Evolutionary conservation across 345 rosid genomes (phyloP).

Genomic region (Populus alba): DNA sequence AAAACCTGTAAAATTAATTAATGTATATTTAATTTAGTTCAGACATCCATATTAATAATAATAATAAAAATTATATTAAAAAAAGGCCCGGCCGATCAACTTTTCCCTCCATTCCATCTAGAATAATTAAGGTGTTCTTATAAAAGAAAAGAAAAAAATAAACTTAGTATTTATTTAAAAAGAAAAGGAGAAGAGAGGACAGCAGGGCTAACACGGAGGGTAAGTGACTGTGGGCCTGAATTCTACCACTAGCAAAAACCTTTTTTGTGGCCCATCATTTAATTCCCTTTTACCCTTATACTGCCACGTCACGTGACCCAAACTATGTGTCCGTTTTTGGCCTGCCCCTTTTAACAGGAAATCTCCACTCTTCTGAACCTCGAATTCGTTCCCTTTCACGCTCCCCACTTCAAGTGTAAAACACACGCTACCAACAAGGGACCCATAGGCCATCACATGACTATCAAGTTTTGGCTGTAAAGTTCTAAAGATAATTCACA

Average conservation of each 20-base stretch:
- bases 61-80: too few relatives aligned
- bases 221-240: background rate
- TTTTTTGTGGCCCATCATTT: background rate
- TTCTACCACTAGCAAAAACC: background rate
- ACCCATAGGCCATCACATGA: background rate
- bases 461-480: too few relatives aligned
- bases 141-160: background rate
- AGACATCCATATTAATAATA: too few relatives aligned
- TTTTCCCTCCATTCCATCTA: background rate
- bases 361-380: background rate
- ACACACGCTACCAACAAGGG: background rate
- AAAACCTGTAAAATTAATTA: too few relatives aligned
- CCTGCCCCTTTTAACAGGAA: background rate
- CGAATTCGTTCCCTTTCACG: background rate
- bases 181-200: background rate
- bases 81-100: conserved; percentile 7
- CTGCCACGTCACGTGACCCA: conserved; percentile 3
- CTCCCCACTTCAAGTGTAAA: background rate
- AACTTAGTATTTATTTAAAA: background rate
- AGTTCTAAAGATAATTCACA: too few relatives aligned
- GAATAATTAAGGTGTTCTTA: background rate
- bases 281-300: background rate
- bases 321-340: background rate
- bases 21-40: too few relatives aligned
- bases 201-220: conserved; percentile 19